These are phyloP conservation scores for Deinandra increscens DNA, from an alignment of 129 eudicot species.

Conservation along the genomic window DNA sequence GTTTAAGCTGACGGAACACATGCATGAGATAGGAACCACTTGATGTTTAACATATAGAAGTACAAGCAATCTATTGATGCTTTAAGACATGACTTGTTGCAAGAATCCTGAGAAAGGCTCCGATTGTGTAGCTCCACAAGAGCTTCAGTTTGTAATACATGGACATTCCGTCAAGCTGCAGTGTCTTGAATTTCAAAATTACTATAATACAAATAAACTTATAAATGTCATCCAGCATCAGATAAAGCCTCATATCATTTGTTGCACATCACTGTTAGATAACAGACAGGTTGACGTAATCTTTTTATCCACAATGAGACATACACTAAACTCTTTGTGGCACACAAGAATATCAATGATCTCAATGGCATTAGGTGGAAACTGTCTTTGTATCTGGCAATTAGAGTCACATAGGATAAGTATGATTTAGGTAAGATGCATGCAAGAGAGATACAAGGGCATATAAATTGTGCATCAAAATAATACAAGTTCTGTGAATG, in stretches of 20 bases:
- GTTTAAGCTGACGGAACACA: slow-evolving; percentile 10
- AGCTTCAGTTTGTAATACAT: slow-evolving; percentile 12
- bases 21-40: background rate
- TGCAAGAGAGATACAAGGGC: slow-evolving; percentile 1
- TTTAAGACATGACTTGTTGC: slow-evolving; percentile 4
- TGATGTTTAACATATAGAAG: slow-evolving; percentile 17
- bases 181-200: background rate
- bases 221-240: slow-evolving; percentile 5
- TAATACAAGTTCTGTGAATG: background rate
- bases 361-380: too few relatives aligned
- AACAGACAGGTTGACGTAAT: slow-evolving; percentile 3
- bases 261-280: background rate
- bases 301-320: background rate
- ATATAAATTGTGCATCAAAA: background rate
- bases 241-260: background rate
- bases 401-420: background rate
- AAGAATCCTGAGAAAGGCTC: background rate
- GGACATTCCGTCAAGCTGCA: slow-evolving; percentile 3
- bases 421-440: background rate
- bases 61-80: slow-evolving; percentile 5
- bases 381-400: background rate
- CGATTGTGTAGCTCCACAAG: slow-evolving; percentile 3
- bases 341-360: too few relatives aligned
- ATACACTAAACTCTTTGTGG: slow-evolving; percentile 15
- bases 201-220: background rate